phyloP scores from a whole-genome alignment of 2,329 filamentous ascomycete genomes.

The Fusarium sp. region DNA sequence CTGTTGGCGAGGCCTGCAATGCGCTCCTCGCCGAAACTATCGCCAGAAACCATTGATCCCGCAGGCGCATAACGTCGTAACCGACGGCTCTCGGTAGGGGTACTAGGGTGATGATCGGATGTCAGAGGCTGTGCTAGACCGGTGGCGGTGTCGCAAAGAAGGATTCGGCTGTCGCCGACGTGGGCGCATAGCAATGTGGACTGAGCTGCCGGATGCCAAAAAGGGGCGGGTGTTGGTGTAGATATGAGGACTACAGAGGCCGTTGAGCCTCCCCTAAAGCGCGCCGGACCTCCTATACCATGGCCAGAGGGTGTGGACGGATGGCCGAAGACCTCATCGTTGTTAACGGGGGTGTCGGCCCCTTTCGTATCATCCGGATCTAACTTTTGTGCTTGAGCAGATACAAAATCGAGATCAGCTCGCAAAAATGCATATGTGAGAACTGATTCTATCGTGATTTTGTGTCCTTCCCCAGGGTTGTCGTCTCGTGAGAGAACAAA shows the following conservation, averaged over 20 bases:
- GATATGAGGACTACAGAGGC: conserved; percentile 91
- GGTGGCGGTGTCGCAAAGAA: conserved; percentile 88
- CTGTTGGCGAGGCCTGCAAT: conserved; percentile 95
- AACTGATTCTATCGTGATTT: conserved; percentile 77
- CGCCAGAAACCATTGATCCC: conserved; percentile 81
- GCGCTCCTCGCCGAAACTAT: conserved; percentile 97
- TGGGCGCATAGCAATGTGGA: conserved; percentile 89
- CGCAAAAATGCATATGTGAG: conserved; percentile 93
- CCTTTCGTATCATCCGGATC: conserved; percentile 76
- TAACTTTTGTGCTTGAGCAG: conserved; percentile 86
- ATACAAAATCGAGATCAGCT: conserved; percentile 93
- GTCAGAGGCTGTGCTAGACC: conserved; percentile 85
- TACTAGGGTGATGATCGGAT: conserved; percentile 91
- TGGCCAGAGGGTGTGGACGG: conserved; percentile 66
- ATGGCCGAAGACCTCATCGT: conserved; percentile 81
- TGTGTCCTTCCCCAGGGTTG: conserved; percentile 43
- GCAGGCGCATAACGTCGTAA: conserved; percentile 84
- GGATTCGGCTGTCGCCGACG: conserved; percentile 90
- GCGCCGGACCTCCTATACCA: conserved; percentile 77
- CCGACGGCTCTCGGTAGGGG: conserved; percentile 83
- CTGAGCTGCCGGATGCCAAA: conserved; percentile 91
- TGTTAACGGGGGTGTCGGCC: conserved; percentile 83
- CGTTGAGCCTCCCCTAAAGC: conserved; percentile 94
- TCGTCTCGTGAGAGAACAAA: conserved; percentile 64
- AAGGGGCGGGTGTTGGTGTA: conserved; percentile 89